Conservation (phyloP, 805 yeast species). For the Lipomyces starkeyi region DNA sequence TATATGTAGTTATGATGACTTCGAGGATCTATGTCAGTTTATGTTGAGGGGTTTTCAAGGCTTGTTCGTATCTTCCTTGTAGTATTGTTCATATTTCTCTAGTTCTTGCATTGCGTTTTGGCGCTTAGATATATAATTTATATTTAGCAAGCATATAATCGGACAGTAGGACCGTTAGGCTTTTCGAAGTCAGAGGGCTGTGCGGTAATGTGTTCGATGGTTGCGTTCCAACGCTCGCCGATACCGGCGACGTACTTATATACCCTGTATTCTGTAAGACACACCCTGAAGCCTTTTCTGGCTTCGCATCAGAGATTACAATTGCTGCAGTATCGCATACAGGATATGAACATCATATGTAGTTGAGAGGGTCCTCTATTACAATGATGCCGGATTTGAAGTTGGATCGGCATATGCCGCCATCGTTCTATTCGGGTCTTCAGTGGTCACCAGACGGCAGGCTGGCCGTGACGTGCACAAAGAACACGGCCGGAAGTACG, state of each 20-base stretch:
- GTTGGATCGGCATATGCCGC: slow-evolving; percentile 20
- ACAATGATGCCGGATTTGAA: slow-evolving; percentile 27
- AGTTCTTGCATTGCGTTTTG: background rate
- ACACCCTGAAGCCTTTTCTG: background rate
- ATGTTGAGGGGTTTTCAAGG: background rate
- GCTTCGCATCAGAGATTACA: background rate
- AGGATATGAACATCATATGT: background rate
- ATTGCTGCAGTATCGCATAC: background rate
- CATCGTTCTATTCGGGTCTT: slow-evolving; percentile 18
- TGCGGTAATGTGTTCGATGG: no score
- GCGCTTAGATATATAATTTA: background rate
- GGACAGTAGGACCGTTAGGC: background rate
- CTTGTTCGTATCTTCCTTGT: background rate
- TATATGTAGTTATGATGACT: background rate
- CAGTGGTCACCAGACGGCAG: slow-evolving; percentile 31
- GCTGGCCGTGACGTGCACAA: slow-evolving; percentile 13
- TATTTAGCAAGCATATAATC: background rate
- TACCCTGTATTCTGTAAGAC: background rate
- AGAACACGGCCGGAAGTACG: background rate
- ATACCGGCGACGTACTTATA: no score
- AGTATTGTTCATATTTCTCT: background rate
- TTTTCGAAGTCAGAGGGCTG: background rate
- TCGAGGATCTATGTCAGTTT: background rate
- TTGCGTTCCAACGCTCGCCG: no score
- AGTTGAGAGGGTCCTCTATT: background rate